Evolutionary conservation across 179 eudicot species (phyloP), one percentile per base, ranked within the genome.

Genomic region (Gypsophila paniculata): DNA sequence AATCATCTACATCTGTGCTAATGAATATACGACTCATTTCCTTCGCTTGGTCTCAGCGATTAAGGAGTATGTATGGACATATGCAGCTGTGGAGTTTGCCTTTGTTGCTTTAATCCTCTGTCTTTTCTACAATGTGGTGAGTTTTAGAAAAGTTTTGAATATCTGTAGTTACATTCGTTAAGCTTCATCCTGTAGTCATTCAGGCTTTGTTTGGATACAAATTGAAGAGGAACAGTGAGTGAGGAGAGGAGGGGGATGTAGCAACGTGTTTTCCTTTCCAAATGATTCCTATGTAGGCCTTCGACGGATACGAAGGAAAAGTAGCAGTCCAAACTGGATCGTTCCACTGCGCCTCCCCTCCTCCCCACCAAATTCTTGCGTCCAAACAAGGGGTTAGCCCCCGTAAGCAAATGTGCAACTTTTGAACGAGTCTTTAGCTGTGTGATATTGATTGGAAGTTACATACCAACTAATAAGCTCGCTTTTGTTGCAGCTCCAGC

Each of bases 81-180:
- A 81, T 66, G 97, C 97, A 17, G 93, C 93, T 71, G 78, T 91
- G 63, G 91, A 91, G 77, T 89, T 91, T 76, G 88, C 83, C 11
- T 85, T 89, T 59, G 86, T 88, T 58, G 93, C 91, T 63, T 69
- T 85, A 32, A 71, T 77, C 62, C 82, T 89, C 58, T 81, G 88
- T 70, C 46, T 88, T 46, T 84, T 85, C 70, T 86, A 91, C 78
- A 81, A 85, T 61, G 60, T 82, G 83, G 98, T 91, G 65, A 84
- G 93, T 79, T 68, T 44, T 72, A 32, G 22, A 3, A 11, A 18
- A 10, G n/a, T 74, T 34, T 67, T 55, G 21, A 8, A 26, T 23
- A 57, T 11, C 52, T 21, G 12, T 34, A 62, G 48, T 44, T 62
- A 14, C 42, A 19, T 57, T 32, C 4, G 8, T 32, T 58, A 10